Percentiles rank a stretch among this genome's conserved stretches.
These are phyloP conservation scores for Hypocreales sp. DNA, from an alignment of 2,329 filamentous ascomycete species.

Conservation along the genomic window DNA sequence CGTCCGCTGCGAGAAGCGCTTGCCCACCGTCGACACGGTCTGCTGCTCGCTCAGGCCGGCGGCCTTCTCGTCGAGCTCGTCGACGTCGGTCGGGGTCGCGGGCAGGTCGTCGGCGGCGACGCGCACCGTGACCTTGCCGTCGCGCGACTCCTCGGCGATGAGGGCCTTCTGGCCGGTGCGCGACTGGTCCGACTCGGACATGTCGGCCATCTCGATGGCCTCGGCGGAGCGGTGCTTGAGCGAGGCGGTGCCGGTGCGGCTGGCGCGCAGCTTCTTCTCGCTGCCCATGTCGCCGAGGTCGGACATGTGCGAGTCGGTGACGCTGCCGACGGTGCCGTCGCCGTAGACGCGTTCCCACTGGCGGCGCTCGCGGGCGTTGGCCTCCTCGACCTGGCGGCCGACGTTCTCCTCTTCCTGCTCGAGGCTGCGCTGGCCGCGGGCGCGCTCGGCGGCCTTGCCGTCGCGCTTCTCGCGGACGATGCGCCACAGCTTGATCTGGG, in stretches of 20 bases:
- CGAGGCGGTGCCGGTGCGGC: slow-evolving; percentile 18
- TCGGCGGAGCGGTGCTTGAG: slow-evolving; percentile 21
- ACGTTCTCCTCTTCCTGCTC: slow-evolving; percentile 54
- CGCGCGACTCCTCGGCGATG: slow-evolving; percentile 23
- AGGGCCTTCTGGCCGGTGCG: slow-evolving; percentile 20
- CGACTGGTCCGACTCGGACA: slow-evolving; percentile 17
- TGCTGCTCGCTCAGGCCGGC: slow-evolving; percentile 13
- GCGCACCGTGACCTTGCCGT: slow-evolving; percentile 35
- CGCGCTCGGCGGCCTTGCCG: slow-evolving; percentile 31
- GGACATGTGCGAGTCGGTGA: slow-evolving; percentile 28
- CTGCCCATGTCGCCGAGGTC: slow-evolving; percentile 32
- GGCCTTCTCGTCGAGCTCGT: slow-evolving; percentile 16
- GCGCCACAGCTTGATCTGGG: slow-evolving; percentile 76
- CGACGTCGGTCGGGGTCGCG: slow-evolving; percentile 9
- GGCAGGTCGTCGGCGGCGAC: slow-evolving; percentile 32
- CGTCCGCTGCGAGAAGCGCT: slow-evolving; percentile 9
- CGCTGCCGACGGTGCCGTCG: slow-evolving; percentile 28
- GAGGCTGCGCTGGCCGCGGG: slow-evolving; percentile 35
- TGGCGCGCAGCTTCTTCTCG: slow-evolving; percentile 24
- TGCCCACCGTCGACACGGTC: slow-evolving; percentile 2
- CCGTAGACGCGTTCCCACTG: slow-evolving; percentile 72
- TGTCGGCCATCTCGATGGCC: slow-evolving; percentile 41
- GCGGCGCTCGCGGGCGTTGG: slow-evolving; percentile 43
- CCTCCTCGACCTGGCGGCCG: slow-evolving; percentile 49
- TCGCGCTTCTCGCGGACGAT: slow-evolving; percentile 51